A percentile compares a stretch with the other conserved stretches of the same genome.
Conservation (phyloP, 2,329 filamentous ascomycete genomes). For the Aaosphaeria arxii region DNA sequence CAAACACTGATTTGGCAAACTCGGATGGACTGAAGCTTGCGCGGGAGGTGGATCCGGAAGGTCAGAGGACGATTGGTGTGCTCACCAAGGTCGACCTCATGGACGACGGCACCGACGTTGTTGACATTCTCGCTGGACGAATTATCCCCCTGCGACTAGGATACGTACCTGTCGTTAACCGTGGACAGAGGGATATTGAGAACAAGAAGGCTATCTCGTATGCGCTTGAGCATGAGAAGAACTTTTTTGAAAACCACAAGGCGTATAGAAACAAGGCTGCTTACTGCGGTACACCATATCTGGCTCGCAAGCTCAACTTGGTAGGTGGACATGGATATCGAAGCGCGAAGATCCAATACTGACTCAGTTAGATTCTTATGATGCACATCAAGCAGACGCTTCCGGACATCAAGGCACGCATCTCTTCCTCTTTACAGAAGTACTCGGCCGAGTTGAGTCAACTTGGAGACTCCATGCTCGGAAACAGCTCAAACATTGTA, state of each 20-base stretch:
- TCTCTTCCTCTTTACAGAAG: conserved; percentile 89
- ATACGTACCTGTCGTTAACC: conserved; percentile 96
- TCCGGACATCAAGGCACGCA: conserved; percentile 96
- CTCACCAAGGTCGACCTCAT: conserved; percentile 98
- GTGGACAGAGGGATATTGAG: conserved; percentile 96
- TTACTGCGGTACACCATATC: conserved; percentile 96
- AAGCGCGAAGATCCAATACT: conserved; percentile 11
- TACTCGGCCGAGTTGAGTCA: conserved; percentile 78
- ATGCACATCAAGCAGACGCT: conserved; percentile 99
- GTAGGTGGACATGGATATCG: conserved; percentile 34
- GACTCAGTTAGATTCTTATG: conserved; percentile 73
- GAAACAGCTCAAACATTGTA: conserved; percentile 93
- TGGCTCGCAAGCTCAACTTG: conserved; percentile 94
- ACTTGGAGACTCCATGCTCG: conserved; percentile 90
- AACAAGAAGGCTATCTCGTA: conserved; percentile 93
- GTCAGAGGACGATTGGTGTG: conserved; percentile 96
- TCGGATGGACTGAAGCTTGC: conserved; percentile 96
- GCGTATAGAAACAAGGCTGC: conserved; percentile 98
- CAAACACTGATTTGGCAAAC: conserved; percentile 97
- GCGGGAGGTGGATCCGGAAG: conserved; percentile 93
- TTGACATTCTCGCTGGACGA: conserved; percentile 95
- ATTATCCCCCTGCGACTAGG: conserved; percentile 94
- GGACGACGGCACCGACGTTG: conserved; percentile 97
- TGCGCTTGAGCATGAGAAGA: conserved; percentile 89
- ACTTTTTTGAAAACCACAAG: conserved; percentile 98